Conservation (phyloP, 1,139 yeast species). For the Spathaspora sp. region DNA sequence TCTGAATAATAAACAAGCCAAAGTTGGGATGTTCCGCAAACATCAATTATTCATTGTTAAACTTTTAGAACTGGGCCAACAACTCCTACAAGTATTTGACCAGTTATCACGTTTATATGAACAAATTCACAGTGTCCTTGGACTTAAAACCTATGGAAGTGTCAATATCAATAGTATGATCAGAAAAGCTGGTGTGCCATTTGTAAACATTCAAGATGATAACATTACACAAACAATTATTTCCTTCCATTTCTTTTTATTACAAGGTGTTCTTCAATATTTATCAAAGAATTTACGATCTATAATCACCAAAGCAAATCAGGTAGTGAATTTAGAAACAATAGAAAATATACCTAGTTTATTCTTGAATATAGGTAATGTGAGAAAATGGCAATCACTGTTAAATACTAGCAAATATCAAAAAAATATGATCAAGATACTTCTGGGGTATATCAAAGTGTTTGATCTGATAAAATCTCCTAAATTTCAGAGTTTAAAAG, state of each 20-base stretch:
- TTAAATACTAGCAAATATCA: constrained; percentile 14
- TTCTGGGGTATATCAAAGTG: constrained; percentile 25
- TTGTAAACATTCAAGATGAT: constrained; percentile 7
- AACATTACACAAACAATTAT: constrained; percentile 22
- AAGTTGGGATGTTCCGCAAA: constrained; percentile 18
- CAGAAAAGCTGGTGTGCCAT: constrained; percentile 11
- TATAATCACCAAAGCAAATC: constrained; percentile 13
- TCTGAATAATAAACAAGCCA: constrained; percentile 6
- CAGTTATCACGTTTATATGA: constrained; percentile 12
- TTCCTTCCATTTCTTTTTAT: constrained; percentile 31
- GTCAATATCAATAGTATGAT: constrained; percentile 6
- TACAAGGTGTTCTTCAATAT: constrained; percentile 32
- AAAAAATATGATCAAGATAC: constrained; percentile 22
- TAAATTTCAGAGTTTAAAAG: constrained; percentile 6
- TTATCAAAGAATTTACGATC: constrained; percentile 20
- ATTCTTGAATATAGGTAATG: constrained; percentile 22
- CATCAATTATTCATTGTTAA: constrained; percentile 33
- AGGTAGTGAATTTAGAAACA: constrained; percentile 10
- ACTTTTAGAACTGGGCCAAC: constrained; percentile 23
- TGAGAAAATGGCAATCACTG: constrained; percentile 24
- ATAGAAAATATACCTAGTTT: constrained; percentile 17
- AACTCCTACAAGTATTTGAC: constrained; percentile 14
- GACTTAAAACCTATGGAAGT: constrained; percentile 8
- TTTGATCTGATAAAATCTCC: constrained; percentile 11
- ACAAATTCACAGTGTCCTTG: constrained; percentile 7